phyloP scores from a whole-genome alignment of 192 early-diverging fungal genomes.

The Coemansia sp. region DNA sequence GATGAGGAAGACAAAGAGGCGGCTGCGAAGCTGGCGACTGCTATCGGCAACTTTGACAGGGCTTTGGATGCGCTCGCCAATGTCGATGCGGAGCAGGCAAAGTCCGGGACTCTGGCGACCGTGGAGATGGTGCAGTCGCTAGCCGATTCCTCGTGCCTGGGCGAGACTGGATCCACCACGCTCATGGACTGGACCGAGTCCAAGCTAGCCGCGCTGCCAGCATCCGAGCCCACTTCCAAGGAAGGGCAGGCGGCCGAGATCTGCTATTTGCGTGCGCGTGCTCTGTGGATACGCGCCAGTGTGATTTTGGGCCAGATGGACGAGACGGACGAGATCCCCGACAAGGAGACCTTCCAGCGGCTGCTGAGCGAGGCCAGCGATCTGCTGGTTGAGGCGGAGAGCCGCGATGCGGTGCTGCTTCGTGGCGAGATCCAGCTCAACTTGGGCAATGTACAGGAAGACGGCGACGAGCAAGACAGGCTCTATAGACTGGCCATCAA shows the following conservation, averaged over 20 bases:
- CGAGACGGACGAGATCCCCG: conserved; percentile 1
- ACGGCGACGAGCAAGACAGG: conserved; percentile 27
- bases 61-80: neutral
- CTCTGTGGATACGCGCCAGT: conserved; percentile 30
- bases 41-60: neutral
- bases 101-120: conserved; percentile 3
- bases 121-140: conserved; percentile 36
- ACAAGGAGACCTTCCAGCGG: conserved; percentile 1
- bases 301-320: conserved; percentile 24
- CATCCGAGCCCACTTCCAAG: neutral
- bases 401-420: conserved; percentile 32
- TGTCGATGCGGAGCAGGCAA: conserved; percentile 1
- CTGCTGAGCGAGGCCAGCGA: conserved; percentile 19
- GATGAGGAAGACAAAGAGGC: neutral
- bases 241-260: neutral
- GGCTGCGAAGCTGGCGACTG: neutral
- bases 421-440: conserved; percentile 43
- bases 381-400: conserved; percentile 7
- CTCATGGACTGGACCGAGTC: conserved; percentile 32
- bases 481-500: conserved; percentile 28
- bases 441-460: conserved; percentile 42
- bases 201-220: neutral
- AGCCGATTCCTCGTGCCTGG: conserved; percentile 34
- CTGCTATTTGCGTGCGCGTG: conserved; percentile 16
- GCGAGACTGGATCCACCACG: neutral